Base-by-base conservation (phyloP, 495 filamentous ascomycete species). In the Aspergillus nanangensis region DNA sequence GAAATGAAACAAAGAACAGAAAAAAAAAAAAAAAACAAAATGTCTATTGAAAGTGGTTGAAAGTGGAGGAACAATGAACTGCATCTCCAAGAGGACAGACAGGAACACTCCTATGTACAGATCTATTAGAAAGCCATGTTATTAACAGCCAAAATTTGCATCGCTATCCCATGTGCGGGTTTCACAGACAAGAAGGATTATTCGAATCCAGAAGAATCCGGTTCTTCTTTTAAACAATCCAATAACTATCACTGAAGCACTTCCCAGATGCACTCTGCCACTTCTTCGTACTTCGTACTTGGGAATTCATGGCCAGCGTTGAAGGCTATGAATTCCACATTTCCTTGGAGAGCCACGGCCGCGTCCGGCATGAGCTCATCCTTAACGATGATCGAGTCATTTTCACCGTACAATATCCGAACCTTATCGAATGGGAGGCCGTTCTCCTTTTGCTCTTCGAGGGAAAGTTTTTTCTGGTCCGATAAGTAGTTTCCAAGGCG, bases 241-340 rank as follows among this genome's bases (percentile, higher is more conserved):
- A 74, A 48, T 31, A 65, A 53, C 15, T 69, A n/a, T 29, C 25
- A 29, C 25, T 29, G 25, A 11, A 29, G 25, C 7, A 29, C 11
- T 29, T 29, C 63, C 29, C 47, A 54, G 11, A 82, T 72, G 20
- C 67, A 61, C 11, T 65, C 56, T 4, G 69, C 78, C 33, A 81
- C 65, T 35, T 78, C 76, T 2, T 70, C 65, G 23, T 70, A 70
- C 48, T 70, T 72, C 7, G 75, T 71, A 56, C 79, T 78, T 13
- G 78, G 74, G 37, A 82, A 72, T 24, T 80, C 78, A 52, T 83
- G 80, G 5, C 76, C 80, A 4, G 71, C 77, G n/a, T 73, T 62
- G 38, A 75, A 65, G 45, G 62, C 67, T 42, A 71, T 61, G 50
- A 77, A 70, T 19, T 64, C 53, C 15, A 72, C 66, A 48, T 75